Evolutionary conservation across 352 stramenopile genomes (phyloP).

Genomic region (Elongisporangium prolatum): DNA sequence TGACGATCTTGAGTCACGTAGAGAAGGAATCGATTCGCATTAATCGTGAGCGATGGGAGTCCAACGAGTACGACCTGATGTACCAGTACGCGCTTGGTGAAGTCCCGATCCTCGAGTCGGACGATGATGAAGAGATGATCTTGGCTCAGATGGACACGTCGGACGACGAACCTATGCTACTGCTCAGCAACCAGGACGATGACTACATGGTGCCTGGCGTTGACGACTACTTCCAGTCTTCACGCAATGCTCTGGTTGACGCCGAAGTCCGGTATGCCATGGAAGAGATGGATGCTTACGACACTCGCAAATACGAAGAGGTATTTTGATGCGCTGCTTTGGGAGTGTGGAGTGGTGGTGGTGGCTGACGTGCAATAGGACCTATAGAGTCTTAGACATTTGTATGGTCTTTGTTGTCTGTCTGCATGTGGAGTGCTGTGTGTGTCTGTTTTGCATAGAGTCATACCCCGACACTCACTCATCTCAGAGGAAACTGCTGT

Average conservation of each 20-base stretch:
- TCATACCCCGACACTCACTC: not conserved
- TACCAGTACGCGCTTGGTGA: constrained; percentile 77
- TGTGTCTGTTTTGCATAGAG: not conserved
- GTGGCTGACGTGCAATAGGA: not conserved
- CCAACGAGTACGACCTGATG: constrained; percentile 82
- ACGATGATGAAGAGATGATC: constrained; percentile 47
- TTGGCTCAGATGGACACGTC: constrained; percentile 25
- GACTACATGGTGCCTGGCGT: constrained; percentile 24
- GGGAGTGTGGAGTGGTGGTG: not conserved
- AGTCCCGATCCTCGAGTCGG: constrained; percentile 51
- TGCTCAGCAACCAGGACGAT: constrained; percentile 43
- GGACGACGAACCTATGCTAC: constrained; percentile 39
- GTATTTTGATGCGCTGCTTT: constrained; percentile 13
- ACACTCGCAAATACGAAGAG: constrained; percentile 60
- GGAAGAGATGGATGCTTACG: constrained; percentile 75
- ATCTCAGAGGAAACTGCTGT: not conserved
- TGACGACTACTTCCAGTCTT: constrained; percentile 47
- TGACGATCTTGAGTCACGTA: constrained; percentile 58
- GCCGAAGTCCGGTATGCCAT: constrained; percentile 57
- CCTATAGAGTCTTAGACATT: constrained; percentile 1
- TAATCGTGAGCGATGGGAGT: constrained; percentile 81
- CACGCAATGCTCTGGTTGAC: constrained; percentile 39
- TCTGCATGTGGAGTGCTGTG: constrained; percentile 2
- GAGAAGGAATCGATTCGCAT: constrained; percentile 67
- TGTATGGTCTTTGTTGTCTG: not conserved